Percentiles rank a stretch among this genome's conserved stretches.
These are phyloP conservation scores for Tetrahymena malaccensis DNA, from an alignment of 73 alveolate genomes.

Conservation along the genomic window DNA sequence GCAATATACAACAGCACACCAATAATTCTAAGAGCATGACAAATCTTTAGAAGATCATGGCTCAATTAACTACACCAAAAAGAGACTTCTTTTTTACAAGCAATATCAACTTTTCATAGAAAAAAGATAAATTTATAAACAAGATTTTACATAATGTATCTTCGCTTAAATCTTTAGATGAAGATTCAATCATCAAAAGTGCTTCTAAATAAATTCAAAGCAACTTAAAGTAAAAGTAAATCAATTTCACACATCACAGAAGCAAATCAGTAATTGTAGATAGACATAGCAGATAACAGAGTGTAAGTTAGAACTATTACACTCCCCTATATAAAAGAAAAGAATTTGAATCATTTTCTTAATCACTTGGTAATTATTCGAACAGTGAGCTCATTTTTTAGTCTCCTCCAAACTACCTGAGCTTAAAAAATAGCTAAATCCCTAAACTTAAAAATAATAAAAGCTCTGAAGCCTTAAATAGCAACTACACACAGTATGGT, in stretches of 20 bases:
- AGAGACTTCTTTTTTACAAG: background rate
- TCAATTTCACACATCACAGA: background rate
- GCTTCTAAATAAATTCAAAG: background rate
- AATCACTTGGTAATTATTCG: background rate
- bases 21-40: background rate
- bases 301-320: background rate
- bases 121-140: background rate
- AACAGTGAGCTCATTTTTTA: background rate
- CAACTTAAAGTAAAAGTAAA: background rate
- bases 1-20: background rate
- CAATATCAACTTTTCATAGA: background rate
- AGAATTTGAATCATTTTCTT: background rate
- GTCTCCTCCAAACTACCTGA: background rate
- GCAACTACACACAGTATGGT: background rate
- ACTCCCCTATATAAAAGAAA: background rate
- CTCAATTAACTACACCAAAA: background rate
- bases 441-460: background rate
- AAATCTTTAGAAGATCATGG: background rate
- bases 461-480: background rate
- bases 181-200: background rate
- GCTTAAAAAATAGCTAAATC: no score
- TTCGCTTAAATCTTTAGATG: background rate
- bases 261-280: background rate
- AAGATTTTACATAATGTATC: background rate
- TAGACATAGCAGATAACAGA: background rate